Evolutionary conservation across 2,329 filamentous ascomycete genomes (phyloP), one percentile per base, ranked within the genome.

Genomic region (Xylaria digitata): DNA sequence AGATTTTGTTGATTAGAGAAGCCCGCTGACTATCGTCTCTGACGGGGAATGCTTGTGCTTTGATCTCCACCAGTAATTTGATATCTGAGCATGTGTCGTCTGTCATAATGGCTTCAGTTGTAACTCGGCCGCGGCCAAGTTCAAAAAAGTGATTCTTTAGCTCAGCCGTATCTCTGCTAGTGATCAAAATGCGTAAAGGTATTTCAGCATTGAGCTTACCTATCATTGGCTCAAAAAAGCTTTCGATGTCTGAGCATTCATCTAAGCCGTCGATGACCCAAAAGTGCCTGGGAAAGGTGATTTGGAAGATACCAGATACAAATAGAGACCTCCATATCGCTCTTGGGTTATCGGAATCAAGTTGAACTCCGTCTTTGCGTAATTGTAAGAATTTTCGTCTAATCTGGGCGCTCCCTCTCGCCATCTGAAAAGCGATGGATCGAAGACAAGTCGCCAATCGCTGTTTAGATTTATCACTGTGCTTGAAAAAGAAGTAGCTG

Each of bases 401-500:
- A 46, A 23, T 15, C 17, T 57, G 7, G 1, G 32, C 23, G 37
- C 7, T 57, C 6, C 7, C 7, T 13, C 23, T 52, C 9, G 46
- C 42, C 52, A 63, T 52, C 53, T 57, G 53, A 45, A 63, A 57
- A 17, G 61, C 61, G 17, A 63, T 19, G 6, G 53, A 57, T 19
- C 61, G 52, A 53, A 63, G 52, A 37, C 61, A 63, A n/a, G 21
- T 5, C 1, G 6, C 45, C 23, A 63, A 37, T 40, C 53, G 15
- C 4, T 13, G 17, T 45, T 45, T 63, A 3, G 53, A 52, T 21
- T 13, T 57, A 26, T 63, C 61, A 9, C 52, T 19, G 17, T 63
- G 53, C 34, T 46, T 63, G 21, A 63, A 63, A 42, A 63, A 63
- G 46, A 57, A 63, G 34, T 45, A 63, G n/a, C 53, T 42, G 32